phyloP scores from a whole-genome alignment of 345 rosid species.

The Aurinia saxatilis region DNA sequence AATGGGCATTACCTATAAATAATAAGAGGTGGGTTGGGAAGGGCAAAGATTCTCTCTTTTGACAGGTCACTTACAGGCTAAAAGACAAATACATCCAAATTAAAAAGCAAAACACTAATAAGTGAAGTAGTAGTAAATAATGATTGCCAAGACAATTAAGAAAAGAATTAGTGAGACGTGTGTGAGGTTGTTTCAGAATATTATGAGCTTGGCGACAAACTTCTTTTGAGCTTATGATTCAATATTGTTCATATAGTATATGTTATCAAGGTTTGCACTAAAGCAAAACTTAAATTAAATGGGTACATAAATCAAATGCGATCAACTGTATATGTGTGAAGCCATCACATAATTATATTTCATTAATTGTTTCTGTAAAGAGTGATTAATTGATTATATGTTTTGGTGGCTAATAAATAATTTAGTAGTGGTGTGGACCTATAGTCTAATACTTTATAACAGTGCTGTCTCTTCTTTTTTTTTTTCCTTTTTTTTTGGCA shows the following conservation, averaged over 20 bases:
- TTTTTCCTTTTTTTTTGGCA: no score
- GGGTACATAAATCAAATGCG: not conserved
- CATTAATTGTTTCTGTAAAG: not conserved
- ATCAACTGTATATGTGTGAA: not conserved
- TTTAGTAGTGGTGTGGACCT: not conserved
- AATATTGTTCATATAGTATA: not conserved
- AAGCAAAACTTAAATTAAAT: not conserved
- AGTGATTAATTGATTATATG: not conserved
- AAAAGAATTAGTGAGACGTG: constrained; percentile 6
- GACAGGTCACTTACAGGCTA: constrained; percentile 34
- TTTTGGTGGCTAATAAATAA: not conserved
- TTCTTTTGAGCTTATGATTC: constrained; percentile 10
- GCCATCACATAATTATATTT: not conserved
- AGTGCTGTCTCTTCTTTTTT: not conserved
- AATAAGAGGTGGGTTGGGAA: constrained; percentile 24
- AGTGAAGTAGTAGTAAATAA: constrained; percentile 17
- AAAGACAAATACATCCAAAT: constrained; percentile 28
- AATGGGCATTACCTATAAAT: constrained; percentile 27
- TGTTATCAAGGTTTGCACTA: constrained; percentile 13
- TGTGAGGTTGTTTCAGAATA: constrained; percentile 8
- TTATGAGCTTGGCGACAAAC: constrained; percentile 16
- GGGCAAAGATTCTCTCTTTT: constrained; percentile 26
- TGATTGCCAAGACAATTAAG: constrained; percentile 11
- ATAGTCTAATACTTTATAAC: not conserved
- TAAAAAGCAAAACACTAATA: constrained; percentile 17